Evolutionary conservation across 306 rosid genomes (phyloP).

Genomic region (Castanea mollissima): DNA sequence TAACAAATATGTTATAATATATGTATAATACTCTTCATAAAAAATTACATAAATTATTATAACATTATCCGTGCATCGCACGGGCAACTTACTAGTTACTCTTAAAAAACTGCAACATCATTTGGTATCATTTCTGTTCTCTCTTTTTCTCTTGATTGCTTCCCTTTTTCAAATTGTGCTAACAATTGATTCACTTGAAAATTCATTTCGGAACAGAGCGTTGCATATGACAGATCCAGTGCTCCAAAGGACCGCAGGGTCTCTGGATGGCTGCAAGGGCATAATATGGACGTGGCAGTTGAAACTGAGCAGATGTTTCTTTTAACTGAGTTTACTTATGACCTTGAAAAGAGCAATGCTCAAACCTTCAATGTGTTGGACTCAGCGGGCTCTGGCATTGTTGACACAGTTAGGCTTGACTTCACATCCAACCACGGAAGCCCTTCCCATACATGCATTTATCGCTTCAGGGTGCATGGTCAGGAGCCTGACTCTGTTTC

Average conservation of each 20-base stretch:
- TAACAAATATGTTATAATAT: no score
- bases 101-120: background rate
- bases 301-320: constrained; percentile 49
- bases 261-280: constrained; percentile 80
- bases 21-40: no score
- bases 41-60: no score
- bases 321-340: constrained; percentile 64
- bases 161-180: background rate
- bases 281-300: constrained; percentile 22
- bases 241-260: constrained; percentile 89
- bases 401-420: constrained; percentile 77
- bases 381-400: constrained; percentile 35
- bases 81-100: background rate
- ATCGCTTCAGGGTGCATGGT: constrained; percentile 91
- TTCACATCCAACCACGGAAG: constrained; percentile 87
- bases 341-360: constrained; percentile 93
- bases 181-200: background rate
- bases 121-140: background rate
- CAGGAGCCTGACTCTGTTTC: constrained; percentile 64
- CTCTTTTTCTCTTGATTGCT: background rate
- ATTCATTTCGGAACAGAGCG: constrained; percentile 51
- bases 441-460: constrained; percentile 89
- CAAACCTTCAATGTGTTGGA: constrained; percentile 66
- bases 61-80: no score
- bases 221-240: constrained; percentile 80